These are phyloP conservation scores for Ramaria sp. DNA, from an alignment of 768 basidiomycete species.

Conservation along the genomic window DNA sequence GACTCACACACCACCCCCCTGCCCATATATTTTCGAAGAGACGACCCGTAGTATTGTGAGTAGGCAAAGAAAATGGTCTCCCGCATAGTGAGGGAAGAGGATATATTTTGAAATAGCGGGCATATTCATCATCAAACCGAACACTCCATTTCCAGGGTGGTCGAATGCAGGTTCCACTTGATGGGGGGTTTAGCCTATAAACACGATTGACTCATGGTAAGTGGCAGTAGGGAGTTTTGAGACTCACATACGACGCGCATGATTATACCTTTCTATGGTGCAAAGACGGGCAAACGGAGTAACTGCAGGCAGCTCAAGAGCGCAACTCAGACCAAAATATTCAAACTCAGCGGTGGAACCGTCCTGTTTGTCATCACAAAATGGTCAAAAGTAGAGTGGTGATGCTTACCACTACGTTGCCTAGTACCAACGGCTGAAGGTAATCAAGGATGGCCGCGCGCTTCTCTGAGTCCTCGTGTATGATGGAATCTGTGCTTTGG, in stretches of 20 bases:
- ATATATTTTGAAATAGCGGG: background rate
- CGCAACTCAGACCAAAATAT: slow-evolving; percentile 1
- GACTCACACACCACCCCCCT: slow-evolving; percentile 3
- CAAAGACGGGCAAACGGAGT: background rate
- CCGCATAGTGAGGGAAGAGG: background rate
- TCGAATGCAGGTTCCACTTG: background rate
- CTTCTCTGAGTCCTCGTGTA: background rate
- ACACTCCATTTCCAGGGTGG: background rate
- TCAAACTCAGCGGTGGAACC: background rate
- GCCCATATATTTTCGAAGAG: background rate
- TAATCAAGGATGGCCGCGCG: background rate
- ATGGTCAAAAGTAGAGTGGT: background rate
- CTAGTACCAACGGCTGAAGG: background rate
- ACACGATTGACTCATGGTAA: background rate
- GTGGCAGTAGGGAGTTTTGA: background rate
- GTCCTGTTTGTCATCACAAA: background rate
- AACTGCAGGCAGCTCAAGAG: background rate
- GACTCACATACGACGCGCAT: background rate
- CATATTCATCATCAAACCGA: background rate
- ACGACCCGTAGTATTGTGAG: background rate
- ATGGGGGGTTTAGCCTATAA: background rate
- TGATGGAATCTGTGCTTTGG: background rate
- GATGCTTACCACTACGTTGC: background rate
- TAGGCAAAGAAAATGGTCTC: background rate
- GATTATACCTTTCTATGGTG: slow-evolving; percentile 1